These are phyloP conservation scores for Penicillium sp. DNA, from an alignment of 2,329 filamentous ascomycete genomes.

Conservation along the genomic window DNA sequence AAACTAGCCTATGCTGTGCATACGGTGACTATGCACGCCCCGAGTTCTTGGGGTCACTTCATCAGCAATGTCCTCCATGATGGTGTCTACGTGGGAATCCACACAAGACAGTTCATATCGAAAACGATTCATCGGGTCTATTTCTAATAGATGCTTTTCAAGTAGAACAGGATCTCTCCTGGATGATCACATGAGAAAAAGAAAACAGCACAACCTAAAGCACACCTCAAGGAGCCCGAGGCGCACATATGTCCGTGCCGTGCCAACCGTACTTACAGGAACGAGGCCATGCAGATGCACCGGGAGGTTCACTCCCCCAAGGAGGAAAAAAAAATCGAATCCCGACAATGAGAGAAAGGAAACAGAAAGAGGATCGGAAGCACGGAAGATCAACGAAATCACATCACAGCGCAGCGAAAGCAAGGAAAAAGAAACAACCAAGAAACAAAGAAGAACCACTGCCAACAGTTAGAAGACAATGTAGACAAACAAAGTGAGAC, in stretches of 20 bases:
- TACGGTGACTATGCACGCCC: neutral
- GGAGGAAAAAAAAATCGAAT: neutral
- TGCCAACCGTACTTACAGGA: slow-evolving; percentile 31
- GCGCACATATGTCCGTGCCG: slow-evolving; percentile 31
- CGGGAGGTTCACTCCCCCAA: slow-evolving; percentile 4
- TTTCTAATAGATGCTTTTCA: slow-evolving; percentile 32
- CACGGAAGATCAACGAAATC: slow-evolving; percentile 1
- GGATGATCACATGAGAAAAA: slow-evolving; percentile 10
- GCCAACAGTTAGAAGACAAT: neutral
- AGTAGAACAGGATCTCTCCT: slow-evolving; percentile 21
- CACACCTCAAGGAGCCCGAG: slow-evolving; percentile 28
- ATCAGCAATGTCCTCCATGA: no score
- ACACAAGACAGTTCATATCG: neutral
- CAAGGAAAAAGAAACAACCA: slow-evolving; percentile 5
- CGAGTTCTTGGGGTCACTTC: neutral
- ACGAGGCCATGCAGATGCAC: slow-evolving; percentile 32
- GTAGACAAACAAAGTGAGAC: neutral
- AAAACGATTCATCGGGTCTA: slow-evolving; percentile 23
- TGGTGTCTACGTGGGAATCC: no score
- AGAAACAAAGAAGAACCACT: slow-evolving; percentile 3
- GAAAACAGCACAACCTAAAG: slow-evolving; percentile 23
- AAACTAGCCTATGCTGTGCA: neutral
- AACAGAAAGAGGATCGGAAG: slow-evolving; percentile 10
- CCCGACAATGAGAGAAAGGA: slow-evolving; percentile 4
- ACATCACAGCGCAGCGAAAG: slow-evolving; percentile 5